Conservation (phyloP, 2,329 filamentous ascomycete species). For the Talaromyces verruculosus region DNA sequence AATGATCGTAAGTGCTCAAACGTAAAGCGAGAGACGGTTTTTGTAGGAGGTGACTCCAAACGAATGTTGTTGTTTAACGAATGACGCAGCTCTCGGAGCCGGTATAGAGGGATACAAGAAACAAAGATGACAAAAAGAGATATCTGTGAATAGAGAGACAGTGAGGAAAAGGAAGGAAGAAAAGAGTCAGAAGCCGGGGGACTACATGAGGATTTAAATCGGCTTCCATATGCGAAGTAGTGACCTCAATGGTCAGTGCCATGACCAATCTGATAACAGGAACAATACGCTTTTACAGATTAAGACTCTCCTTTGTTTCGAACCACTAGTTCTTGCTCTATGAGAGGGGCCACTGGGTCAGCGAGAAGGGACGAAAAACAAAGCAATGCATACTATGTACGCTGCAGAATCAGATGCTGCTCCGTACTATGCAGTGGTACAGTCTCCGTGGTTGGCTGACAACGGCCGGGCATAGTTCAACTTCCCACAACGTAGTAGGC, state of each 20-base stretch:
- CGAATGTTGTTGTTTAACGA: constrained; percentile 23
- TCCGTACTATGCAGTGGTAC: constrained; percentile 2
- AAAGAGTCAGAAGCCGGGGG: not conserved
- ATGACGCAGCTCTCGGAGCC: constrained; percentile 21
- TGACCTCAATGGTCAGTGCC: not conserved
- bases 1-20: constrained; percentile 17
- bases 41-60: constrained; percentile 13
- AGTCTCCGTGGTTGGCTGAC: not conserved
- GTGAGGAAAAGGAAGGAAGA: not conserved
- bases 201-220: constrained; percentile 15
- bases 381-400: not conserved
- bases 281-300: not conserved
- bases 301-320: constrained; percentile 6
- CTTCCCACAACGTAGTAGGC: not conserved
- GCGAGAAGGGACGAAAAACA: not conserved
- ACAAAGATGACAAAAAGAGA: constrained; percentile 7
- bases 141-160: not conserved
- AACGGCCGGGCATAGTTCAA: not conserved
- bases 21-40: constrained; percentile 34
- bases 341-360: constrained; percentile 1
- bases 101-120: constrained; percentile 26
- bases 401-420: not conserved
- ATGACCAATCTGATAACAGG: not conserved
- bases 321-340: constrained; percentile 2
- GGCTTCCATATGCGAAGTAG: not conserved